Evolutionary conservation across 495 filamentous ascomycete genomes (phyloP).

Genomic region (Lichina pygmaea): DNA sequence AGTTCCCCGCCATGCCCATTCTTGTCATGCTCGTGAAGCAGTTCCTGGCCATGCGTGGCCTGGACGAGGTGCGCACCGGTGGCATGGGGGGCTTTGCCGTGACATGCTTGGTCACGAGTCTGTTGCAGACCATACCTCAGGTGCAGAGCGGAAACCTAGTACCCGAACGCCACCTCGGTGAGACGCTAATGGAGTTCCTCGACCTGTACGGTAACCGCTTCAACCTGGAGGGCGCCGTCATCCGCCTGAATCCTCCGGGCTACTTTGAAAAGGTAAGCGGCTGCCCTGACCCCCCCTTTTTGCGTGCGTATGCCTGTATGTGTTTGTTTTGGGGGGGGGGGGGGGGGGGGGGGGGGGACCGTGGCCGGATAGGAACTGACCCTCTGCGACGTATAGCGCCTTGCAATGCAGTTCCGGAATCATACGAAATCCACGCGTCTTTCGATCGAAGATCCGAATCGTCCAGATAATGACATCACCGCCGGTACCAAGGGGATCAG

Average conservation of each 20-base stretch:
- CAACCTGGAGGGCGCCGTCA: conserved; percentile 33
- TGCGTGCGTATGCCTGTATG: background rate
- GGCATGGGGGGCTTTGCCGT: conserved; percentile 89
- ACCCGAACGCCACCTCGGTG: conserved; percentile 38
- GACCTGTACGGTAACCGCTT: conserved; percentile 68
- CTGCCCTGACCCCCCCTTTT: conserved; percentile 6
- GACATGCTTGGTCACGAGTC: conserved; percentile 71
- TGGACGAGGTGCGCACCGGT: conserved; percentile 74
- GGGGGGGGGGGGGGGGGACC: background rate
- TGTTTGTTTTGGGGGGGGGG: background rate
- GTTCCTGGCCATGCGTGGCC: conserved; percentile 58
- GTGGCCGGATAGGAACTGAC: conserved; percentile 4
- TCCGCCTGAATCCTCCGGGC: conserved; percentile 43
- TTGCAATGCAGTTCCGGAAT: conserved; percentile 6
- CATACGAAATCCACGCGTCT: conserved; percentile 21
- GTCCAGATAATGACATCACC: conserved; percentile 56
- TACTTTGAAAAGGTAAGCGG: conserved; percentile 39
- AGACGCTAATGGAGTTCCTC: conserved; percentile 61
- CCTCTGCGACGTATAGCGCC: conserved; percentile 14
- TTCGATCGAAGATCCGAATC: conserved; percentile 75
- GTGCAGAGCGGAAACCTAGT: conserved; percentile 26
- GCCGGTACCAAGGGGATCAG: conserved; percentile 43
- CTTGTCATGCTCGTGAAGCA: conserved; percentile 78
- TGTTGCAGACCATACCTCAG: conserved; percentile 53
- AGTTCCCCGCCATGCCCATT: conserved; percentile 59